A percentile compares a stretch with the other conserved stretches of the same genome.
Conservation (phyloP, 805 yeast genomes). For the Brettanomyces naardenensis region DNA sequence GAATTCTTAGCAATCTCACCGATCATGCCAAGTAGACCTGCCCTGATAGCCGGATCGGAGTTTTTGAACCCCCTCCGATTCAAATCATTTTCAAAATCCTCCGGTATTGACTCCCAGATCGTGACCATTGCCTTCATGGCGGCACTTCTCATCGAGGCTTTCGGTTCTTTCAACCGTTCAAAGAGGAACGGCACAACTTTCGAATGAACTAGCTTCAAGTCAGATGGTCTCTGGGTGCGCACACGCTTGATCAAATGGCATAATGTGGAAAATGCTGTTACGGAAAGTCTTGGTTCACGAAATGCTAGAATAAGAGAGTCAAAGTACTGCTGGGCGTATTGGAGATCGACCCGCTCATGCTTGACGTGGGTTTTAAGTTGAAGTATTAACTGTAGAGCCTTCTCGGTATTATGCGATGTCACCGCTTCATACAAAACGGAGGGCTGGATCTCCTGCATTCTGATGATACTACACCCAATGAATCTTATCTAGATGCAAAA, state of each 20-base stretch:
- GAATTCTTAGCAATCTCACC: slow-evolving; percentile 31
- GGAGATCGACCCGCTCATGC: slow-evolving; percentile 43
- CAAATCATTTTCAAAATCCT: slow-evolving; percentile 38
- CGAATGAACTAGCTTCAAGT: slow-evolving; percentile 34
- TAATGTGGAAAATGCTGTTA: slow-evolving; percentile 42
- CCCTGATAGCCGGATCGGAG: slow-evolving; percentile 29
- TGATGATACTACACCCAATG: no score
- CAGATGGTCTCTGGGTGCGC: slow-evolving; percentile 44
- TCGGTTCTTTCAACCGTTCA: slow-evolving; percentile 35
- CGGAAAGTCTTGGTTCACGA: slow-evolving; percentile 29
- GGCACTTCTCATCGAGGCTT: slow-evolving; percentile 29
- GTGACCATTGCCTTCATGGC: slow-evolving; percentile 45
- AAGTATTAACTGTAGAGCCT: slow-evolving; percentile 19
- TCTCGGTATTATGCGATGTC: slow-evolving; percentile 11
- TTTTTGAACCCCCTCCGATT: slow-evolving; percentile 35
- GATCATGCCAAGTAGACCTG: slow-evolving; percentile 39
- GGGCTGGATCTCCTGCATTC: slow-evolving; percentile 17
- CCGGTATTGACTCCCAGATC: slow-evolving; percentile 46
- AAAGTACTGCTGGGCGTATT: slow-evolving; percentile 40
- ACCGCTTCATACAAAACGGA: slow-evolving; percentile 20
- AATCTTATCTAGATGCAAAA: no score
- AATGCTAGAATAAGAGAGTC: slow-evolving; percentile 41
- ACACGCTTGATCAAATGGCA: slow-evolving; percentile 53
- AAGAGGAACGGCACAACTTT: slow-evolving; percentile 46
- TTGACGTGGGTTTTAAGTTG: slow-evolving; percentile 47